phyloP scores from a whole-genome alignment of 2,329 filamentous ascomycete species.

The Cladosporium sp. region DNA sequence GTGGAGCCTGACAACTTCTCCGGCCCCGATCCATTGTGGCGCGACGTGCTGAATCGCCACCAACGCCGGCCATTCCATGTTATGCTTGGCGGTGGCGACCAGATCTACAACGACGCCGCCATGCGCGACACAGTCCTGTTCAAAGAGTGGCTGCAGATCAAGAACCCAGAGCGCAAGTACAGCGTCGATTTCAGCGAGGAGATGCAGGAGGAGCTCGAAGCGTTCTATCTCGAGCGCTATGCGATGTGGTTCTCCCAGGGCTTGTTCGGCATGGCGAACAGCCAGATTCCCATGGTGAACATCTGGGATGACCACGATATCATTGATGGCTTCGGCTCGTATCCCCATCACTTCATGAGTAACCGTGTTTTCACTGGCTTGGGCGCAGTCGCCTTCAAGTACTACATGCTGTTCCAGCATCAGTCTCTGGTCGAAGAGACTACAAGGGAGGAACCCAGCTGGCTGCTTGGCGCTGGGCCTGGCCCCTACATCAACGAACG shows the following conservation, averaged over 20 bases:
- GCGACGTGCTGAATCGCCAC: slow-evolving; percentile 88
- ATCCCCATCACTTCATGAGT: slow-evolving; percentile 84
- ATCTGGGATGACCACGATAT: slow-evolving; percentile 87
- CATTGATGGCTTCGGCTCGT: slow-evolving; percentile 76
- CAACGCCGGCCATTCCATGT: slow-evolving; percentile 91
- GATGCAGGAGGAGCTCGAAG: slow-evolving; percentile 83
- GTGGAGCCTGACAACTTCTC: slow-evolving; percentile 75
- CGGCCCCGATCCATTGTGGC: slow-evolving; percentile 93
- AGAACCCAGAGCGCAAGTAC: slow-evolving; percentile 73
- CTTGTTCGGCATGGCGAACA: slow-evolving; percentile 83
- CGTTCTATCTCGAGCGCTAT: slow-evolving; percentile 83
- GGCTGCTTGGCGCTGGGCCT: slow-evolving; percentile 71
- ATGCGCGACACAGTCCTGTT: slow-evolving; percentile 71
- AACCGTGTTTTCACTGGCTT: slow-evolving; percentile 84
- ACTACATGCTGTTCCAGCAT: slow-evolving; percentile 98
- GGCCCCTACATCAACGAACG: slow-evolving; percentile 87
- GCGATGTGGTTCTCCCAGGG: slow-evolving; percentile 95
- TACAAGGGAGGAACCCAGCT: slow-evolving; percentile 78
- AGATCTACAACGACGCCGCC: slow-evolving; percentile 89
- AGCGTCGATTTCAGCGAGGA: slow-evolving; percentile 68
- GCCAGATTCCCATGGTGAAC: slow-evolving; percentile 97
- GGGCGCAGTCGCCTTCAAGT: slow-evolving; percentile 91
- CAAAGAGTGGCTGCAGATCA: slow-evolving; percentile 75
- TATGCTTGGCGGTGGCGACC: slow-evolving; percentile 95
- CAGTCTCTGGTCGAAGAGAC: slow-evolving; percentile 80